Conservation (phyloP, 768 basidiomycete species). For the Royoungia palumana region DNA sequence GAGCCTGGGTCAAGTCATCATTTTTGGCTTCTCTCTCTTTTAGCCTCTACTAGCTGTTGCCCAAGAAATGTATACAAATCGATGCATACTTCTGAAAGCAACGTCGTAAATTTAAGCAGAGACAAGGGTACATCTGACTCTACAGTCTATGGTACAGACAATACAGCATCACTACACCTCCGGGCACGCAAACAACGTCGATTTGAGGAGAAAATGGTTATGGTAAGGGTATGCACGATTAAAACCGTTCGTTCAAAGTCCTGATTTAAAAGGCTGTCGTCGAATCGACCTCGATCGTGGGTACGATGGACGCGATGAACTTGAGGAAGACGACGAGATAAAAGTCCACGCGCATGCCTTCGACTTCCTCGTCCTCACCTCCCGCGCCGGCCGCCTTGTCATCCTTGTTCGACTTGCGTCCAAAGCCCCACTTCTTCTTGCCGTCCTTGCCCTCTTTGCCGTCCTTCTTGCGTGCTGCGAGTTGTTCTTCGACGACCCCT, state of each 20-base stretch:
- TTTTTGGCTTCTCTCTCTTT: background rate
- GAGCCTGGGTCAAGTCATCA: conserved; percentile 49
- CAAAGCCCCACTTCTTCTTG: conserved; percentile 85
- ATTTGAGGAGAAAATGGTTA: background rate
- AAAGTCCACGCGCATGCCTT: conserved; percentile 96
- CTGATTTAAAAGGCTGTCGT: conserved; percentile 63
- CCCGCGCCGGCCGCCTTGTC: conserved; percentile 34
- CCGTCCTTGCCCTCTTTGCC: conserved; percentile 46
- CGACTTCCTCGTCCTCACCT: conserved; percentile 56
- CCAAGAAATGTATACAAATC: no score
- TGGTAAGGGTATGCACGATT: conserved; percentile 14
- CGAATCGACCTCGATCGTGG: conserved; percentile 97
- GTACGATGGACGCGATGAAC: conserved; percentile 97
- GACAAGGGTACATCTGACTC: conserved; percentile 21
- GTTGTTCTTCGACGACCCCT: conserved; percentile 78
- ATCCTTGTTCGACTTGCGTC: conserved; percentile 64
- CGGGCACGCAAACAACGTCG: background rate
- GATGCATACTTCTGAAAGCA: background rate
- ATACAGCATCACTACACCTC: background rate
- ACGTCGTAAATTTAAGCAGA: conserved; percentile 11
- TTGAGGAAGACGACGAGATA: conserved; percentile 98
- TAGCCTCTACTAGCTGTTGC: no score
- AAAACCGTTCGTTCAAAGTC: conserved; percentile 3
- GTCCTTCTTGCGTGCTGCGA: conserved; percentile 56
- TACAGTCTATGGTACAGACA: conserved; percentile 23